Evolutionary conservation across 805 yeast genomes (phyloP).

Genomic region (Saccharomycopsis fibuligera): DNA sequence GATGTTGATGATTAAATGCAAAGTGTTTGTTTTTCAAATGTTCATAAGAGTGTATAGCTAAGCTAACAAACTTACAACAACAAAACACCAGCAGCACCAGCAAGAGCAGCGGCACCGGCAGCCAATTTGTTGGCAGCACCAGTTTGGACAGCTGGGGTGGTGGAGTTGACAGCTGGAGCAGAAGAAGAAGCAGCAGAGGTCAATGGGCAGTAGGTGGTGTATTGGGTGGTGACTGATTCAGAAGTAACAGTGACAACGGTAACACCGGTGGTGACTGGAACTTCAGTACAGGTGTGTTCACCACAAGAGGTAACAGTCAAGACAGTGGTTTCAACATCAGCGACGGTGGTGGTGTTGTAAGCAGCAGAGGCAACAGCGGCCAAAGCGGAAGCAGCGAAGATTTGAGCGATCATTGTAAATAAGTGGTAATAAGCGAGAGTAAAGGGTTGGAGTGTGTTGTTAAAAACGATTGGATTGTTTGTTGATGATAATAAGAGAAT

Average conservation of each 20-base stretch:
- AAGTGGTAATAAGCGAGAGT: too few relatives aligned
- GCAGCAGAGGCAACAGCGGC: constrained; percentile 21
- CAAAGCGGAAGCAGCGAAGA: constrained; percentile 20
- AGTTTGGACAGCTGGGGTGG: constrained; percentile 13
- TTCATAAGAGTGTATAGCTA: too few relatives aligned
- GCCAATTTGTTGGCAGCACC: constrained; percentile 22
- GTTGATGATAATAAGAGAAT: too few relatives aligned
- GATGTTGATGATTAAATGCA: too few relatives aligned
- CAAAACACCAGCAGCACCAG: constrained; percentile 22
- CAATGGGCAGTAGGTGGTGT: constrained; percentile 28
- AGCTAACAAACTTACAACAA: constrained; percentile 17
- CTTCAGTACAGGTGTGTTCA: neutral
- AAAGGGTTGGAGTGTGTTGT: too few relatives aligned
- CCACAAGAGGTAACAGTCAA: constrained; percentile 8
- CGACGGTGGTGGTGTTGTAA: constrained; percentile 23
- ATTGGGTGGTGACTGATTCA: constrained; percentile 22
- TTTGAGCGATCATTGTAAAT: constrained; percentile 13
- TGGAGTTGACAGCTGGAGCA: constrained; percentile 3
- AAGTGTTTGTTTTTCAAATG: too few relatives aligned
- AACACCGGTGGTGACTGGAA: constrained; percentile 10
- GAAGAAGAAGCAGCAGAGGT: constrained; percentile 12
- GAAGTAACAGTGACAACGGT: constrained; percentile 22
- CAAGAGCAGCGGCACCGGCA: constrained; percentile 22
- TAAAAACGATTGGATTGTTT: too few relatives aligned
- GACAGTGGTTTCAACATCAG: neutral